These are phyloP conservation scores for Dictyostelium firmibasis DNA, from an alignment of 78 protist species.

Conservation along the genomic window DNA sequence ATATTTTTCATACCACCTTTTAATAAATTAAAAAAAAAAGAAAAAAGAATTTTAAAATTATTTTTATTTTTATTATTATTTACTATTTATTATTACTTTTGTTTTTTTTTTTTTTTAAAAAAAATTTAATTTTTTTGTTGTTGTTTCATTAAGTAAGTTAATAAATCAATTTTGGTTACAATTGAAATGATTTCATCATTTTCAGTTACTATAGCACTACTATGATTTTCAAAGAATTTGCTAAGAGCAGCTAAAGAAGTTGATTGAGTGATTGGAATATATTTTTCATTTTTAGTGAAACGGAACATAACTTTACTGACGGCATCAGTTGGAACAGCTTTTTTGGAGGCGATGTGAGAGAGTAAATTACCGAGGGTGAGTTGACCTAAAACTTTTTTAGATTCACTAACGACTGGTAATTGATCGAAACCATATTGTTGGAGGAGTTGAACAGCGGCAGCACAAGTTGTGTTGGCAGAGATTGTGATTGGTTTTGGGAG, in stretches of 20 bases:
- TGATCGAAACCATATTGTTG: conserved; percentile 81
- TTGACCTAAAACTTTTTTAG: conserved; percentile 63
- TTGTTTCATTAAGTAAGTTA: conserved; percentile 53
- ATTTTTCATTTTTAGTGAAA: conserved; percentile 63
- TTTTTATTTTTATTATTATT: neutral
- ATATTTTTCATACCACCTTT: too few relatives aligned
- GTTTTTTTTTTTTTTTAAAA: neutral
- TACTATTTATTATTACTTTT: neutral
- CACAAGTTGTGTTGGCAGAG: conserved; percentile 73
- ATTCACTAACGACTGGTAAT: conserved; percentile 75
- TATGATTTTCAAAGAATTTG: conserved; percentile 65
- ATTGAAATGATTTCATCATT: conserved; percentile 67
- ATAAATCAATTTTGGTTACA: conserved; percentile 77
- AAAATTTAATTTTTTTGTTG: neutral
- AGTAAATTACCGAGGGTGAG: conserved; percentile 76
- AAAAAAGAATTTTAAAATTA: too few relatives aligned
- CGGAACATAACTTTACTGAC: conserved; percentile 84
- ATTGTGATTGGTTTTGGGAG: conserved; percentile 72
- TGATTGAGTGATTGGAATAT: conserved; percentile 29
- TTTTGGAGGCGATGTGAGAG: conserved; percentile 35
- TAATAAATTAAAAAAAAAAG: neutral
- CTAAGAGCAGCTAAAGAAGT: conserved; percentile 64
- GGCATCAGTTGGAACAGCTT: conserved; percentile 35
- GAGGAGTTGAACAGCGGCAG: conserved; percentile 38
- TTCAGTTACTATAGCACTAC: conserved; percentile 76